phyloP scores from a whole-genome alignment of 345 rosid genomes.

The Citrus medica region DNA sequence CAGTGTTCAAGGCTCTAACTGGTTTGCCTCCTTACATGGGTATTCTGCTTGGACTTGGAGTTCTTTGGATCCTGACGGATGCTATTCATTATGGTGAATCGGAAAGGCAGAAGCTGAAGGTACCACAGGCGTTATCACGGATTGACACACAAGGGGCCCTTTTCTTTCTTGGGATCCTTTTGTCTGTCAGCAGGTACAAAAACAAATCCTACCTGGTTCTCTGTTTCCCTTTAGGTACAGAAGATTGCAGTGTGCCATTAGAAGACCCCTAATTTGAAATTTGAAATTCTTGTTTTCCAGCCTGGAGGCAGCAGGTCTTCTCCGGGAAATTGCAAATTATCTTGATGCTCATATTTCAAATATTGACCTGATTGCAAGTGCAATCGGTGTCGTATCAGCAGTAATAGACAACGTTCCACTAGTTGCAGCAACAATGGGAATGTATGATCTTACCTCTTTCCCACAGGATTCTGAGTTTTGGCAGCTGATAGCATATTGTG shows the following conservation, averaged over 20 bases:
- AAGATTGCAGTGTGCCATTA: not conserved
- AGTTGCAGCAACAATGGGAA: slow-evolving; percentile 97
- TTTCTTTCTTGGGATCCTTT: slow-evolving; percentile 92
- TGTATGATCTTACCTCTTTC: slow-evolving; percentile 81
- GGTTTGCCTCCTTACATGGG: slow-evolving; percentile 99
- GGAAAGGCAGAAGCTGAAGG: slow-evolving; percentile 82
- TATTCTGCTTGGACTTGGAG: slow-evolving; percentile 91
- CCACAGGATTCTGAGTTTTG: slow-evolving; percentile 89
- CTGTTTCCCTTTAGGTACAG: not conserved
- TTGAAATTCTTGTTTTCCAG: slow-evolving; percentile 29
- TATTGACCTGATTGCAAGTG: slow-evolving; percentile 72
- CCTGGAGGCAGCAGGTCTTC: slow-evolving; percentile 93
- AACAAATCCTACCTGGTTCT: not conserved
- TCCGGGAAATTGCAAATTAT: slow-evolving; percentile 87
- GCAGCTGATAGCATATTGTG: slow-evolving; percentile 94
- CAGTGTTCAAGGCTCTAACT: slow-evolving; percentile 85
- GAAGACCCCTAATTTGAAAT: not conserved
- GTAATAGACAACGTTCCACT: slow-evolving; percentile 89
- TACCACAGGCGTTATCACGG: slow-evolving; percentile 92
- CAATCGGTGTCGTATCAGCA: slow-evolving; percentile 83
- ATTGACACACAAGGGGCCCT: slow-evolving; percentile 92
- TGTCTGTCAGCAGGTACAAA: slow-evolving; percentile 81
- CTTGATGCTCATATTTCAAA: slow-evolving; percentile 79
- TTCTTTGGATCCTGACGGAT: slow-evolving; percentile 94
- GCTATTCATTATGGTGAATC: slow-evolving; percentile 96